phyloP scores from a whole-genome alignment of 345 rosid species.

The Camelina hispida region DNA sequence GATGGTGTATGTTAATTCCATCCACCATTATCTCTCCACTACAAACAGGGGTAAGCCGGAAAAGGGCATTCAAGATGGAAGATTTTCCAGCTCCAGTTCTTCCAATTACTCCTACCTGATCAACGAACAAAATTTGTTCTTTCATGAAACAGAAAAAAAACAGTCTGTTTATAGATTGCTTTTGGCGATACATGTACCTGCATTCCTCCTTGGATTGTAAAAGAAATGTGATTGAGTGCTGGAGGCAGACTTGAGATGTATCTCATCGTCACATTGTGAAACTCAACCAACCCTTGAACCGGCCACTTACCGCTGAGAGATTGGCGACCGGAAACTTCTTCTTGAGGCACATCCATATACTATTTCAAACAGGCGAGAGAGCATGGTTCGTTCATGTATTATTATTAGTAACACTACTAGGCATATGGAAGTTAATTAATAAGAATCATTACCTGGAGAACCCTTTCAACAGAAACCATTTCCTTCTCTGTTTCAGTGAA shows the following conservation, averaged over 20 bases:
- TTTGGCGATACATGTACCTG: slow-evolving; percentile 51
- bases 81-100: slow-evolving; percentile 99
- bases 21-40: slow-evolving; percentile 75
- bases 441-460: slow-evolving; percentile 63
- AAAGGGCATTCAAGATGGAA: slow-evolving; percentile 83
- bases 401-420: slow-evolving; percentile 21
- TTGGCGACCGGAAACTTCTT: slow-evolving; percentile 58
- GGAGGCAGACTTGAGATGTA: slow-evolving; percentile 74
- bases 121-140: slow-evolving; percentile 4
- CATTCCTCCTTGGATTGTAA: slow-evolving; percentile 67
- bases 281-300: slow-evolving; percentile 66
- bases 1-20: slow-evolving; percentile 61
- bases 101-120: slow-evolving; percentile 87
- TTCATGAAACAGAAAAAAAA: slow-evolving; percentile 19
- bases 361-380: slow-evolving; percentile 32
- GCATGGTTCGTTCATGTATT: slow-evolving; percentile 21
- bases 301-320: slow-evolving; percentile 70
- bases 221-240: slow-evolving; percentile 63
- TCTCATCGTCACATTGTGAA: slow-evolving; percentile 80
- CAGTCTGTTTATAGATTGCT: slow-evolving; percentile 4
- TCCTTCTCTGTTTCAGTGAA: slow-evolving; percentile 97
- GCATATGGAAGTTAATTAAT: not conserved
- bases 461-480: slow-evolving; percentile 93
- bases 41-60: slow-evolving; percentile 71
- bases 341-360: slow-evolving; percentile 95